phyloP scores from a whole-genome alignment of 768 basidiomycete genomes.

The Tylopilus sp. region DNA sequence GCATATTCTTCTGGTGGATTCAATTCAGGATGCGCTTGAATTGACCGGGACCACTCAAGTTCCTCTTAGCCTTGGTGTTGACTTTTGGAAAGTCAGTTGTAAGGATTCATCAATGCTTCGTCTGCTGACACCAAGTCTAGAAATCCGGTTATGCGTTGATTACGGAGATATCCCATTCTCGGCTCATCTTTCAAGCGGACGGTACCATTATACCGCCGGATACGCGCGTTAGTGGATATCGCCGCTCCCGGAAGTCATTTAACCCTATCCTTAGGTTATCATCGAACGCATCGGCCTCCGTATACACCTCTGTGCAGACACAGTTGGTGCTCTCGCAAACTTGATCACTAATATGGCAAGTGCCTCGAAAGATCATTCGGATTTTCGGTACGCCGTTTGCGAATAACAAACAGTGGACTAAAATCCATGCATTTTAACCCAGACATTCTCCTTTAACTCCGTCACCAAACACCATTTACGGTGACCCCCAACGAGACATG shows the following conservation, averaged over 20 bases:
- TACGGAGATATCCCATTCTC: conserved; percentile 52
- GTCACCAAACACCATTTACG: conserved; percentile 3
- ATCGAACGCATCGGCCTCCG: conserved; percentile 51
- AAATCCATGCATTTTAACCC: not conserved
- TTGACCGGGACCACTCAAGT: conserved; percentile 16
- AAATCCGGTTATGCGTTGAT: conserved; percentile 66
- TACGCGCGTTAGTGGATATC: conserved; percentile 36
- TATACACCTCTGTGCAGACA: conserved; percentile 78
- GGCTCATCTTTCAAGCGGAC: conserved; percentile 38
- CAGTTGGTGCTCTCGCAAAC: conserved; percentile 53
- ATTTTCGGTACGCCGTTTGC: conserved; percentile 22
- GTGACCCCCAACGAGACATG: conserved; percentile 18
- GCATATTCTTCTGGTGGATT: conserved; percentile 53
- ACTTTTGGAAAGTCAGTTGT: conserved; percentile 64
- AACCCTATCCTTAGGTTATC: conserved; percentile 42
- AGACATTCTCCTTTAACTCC: conserved; percentile 10
- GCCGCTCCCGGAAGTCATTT: not conserved
- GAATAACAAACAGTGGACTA: not conserved
- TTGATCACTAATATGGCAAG: conserved; percentile 52
- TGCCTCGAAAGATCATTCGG: conserved; percentile 35
- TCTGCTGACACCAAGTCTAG: conserved; percentile 32
- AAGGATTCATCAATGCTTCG: not conserved
- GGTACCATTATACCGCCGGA: conserved; percentile 30
- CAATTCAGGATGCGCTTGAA: conserved; percentile 36
- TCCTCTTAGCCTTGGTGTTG: conserved; percentile 34